Base-by-base conservation (phyloP, 495 filamentous ascomycete species). In the Penicillium coprophilum region DNA sequence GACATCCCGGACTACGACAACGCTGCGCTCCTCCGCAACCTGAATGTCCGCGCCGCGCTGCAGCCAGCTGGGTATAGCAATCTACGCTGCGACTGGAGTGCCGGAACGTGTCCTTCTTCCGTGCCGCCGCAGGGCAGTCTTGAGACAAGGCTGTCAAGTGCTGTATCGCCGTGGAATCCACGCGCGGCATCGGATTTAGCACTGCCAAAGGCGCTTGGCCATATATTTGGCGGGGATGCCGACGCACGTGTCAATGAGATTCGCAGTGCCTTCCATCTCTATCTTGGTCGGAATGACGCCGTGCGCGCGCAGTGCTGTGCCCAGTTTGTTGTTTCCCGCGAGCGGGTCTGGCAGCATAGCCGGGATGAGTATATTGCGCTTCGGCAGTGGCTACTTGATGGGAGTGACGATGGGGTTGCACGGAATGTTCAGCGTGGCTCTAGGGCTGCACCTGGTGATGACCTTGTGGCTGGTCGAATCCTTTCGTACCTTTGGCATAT, bases 21-120 rank as follows among this genome's bases (percentile, higher is more conserved):
- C 50, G 59, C 62, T 1, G 66, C 62, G 8, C 58, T 76, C n/a
- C 69, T 77, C 5, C n/a, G 47, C 62, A 0, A 47, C 53, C 63
- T 77, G n/a, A 61, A 77, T 56, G 43, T 76, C 13, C 34, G 51
- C 2, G 52, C 64, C 12, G 73, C 75, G 1, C 60, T 77, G 8
- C 47, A 62, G 11, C 62, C 64, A 0, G 52, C 41, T 0, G 78
- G 78, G 1, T 79, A 79, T 54, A 70, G 75, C 32, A 79, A 79
- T 51, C 66, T 79, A 30, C 73, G 75, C 46, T 79, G 76, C 53
- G 74, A 77, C 53, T 78, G 74, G 76, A 76, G 73, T 40, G 64
- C 69, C 4, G 69, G 72, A 19, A 77, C 72, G 3, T 77, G 74
- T 58, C 52, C 57, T 1, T 31, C 67, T 2, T 61, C 60, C 6